Evolutionary conservation across 1,139 yeast genomes (phyloP).

Genomic region (Citeromyces hawaiiensis): DNA sequence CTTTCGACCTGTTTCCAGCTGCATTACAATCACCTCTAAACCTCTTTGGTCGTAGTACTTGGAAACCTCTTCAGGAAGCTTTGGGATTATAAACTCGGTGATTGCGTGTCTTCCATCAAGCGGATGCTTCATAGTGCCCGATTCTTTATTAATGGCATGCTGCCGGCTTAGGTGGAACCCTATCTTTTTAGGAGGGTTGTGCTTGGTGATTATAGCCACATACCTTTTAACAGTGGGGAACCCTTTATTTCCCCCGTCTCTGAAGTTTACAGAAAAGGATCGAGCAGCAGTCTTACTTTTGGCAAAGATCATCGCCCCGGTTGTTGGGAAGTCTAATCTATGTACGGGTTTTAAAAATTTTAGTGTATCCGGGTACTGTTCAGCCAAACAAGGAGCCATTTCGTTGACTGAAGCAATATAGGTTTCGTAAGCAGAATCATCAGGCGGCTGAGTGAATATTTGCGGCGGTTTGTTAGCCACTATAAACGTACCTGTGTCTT

Average conservation of each 20-base stretch:
- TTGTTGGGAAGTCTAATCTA: conserved; percentile 20
- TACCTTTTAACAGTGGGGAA: conserved; percentile 8
- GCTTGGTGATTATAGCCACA: conserved; percentile 11
- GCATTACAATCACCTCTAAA: conserved; percentile 14
- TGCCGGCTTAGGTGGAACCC: not conserved
- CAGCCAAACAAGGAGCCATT: not conserved
- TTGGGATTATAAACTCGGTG: conserved; percentile 7
- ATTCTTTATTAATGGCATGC: not conserved
- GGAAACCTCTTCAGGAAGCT: conserved; percentile 9
- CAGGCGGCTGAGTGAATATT: not conserved
- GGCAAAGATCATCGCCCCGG: conserved; percentile 24
- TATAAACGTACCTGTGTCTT: not conserved
- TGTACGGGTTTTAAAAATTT: conserved; percentile 14
- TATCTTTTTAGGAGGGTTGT: not conserved
- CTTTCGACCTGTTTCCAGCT: conserved; percentile 28
- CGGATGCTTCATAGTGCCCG: conserved; percentile 3
- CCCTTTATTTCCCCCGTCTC: conserved; percentile 16
- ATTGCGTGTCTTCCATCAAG: conserved; percentile 6
- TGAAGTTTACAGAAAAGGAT: conserved; percentile 13
- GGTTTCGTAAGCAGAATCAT: not conserved
- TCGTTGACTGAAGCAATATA: not conserved
- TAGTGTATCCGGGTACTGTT: conserved; percentile 5
- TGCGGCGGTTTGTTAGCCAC: not conserved
- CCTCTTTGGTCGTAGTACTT: conserved; percentile 10
- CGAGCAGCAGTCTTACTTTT: conserved; percentile 16